Evolutionary conservation across 2,329 filamentous ascomycete genomes (phyloP).

Genomic region (Paecilomyces variotii): DNA sequence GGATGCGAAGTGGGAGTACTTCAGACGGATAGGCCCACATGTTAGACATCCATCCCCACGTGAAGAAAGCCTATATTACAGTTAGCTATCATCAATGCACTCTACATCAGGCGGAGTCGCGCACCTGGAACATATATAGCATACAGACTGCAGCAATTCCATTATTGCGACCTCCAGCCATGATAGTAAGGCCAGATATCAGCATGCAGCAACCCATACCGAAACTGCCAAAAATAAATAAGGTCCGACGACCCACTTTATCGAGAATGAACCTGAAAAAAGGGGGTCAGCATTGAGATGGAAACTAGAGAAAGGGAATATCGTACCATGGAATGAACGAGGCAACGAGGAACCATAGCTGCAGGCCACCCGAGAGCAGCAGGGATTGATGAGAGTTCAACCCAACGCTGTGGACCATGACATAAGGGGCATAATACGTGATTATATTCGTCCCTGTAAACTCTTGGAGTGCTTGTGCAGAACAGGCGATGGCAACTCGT

Average conservation of each 20-base stretch:
- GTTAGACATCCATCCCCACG: conserved; percentile 11
- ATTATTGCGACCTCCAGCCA: conserved; percentile 5
- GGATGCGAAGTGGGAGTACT: conserved; percentile 6
- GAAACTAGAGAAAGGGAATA: background rate
- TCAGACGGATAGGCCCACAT: conserved; percentile 10
- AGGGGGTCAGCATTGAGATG: background rate
- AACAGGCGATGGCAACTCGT: background rate
- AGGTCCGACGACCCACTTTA: background rate
- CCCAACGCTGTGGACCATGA: background rate
- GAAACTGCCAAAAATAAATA: background rate
- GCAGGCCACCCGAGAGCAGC: background rate
- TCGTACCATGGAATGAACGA: conserved; percentile 7
- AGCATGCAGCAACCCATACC: conserved; percentile 7
- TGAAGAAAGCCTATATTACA: conserved; percentile 7
- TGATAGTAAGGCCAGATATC: conserved; percentile 7
- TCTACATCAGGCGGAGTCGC: background rate
- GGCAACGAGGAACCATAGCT: conserved; percentile 8
- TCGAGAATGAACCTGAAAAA: background rate
- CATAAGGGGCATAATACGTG: background rate
- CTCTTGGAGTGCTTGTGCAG: background rate
- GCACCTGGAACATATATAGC: conserved; percentile 10
- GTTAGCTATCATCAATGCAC: background rate
- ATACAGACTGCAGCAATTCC: conserved; percentile 7
- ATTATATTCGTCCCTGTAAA: background rate
- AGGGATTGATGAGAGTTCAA: background rate